Evolutionary conservation across 768 basidiomycete genomes (phyloP).

Genomic region (Podaxis sp.): DNA sequence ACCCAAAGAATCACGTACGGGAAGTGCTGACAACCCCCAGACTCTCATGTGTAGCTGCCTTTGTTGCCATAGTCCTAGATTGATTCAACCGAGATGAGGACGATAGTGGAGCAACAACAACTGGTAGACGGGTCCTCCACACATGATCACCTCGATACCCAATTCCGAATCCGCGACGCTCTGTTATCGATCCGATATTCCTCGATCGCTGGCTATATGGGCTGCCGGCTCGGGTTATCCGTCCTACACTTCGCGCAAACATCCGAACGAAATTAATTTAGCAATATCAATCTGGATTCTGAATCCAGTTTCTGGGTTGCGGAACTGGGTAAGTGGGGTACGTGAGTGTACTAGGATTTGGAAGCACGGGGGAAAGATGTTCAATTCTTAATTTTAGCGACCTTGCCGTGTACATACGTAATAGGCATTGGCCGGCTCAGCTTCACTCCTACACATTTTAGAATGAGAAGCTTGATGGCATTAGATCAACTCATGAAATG

Average conservation of each 20-base stretch:
- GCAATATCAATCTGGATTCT: not conserved
- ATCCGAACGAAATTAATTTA: not conserved
- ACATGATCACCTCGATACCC: not conserved
- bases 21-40: constrained; percentile 36
- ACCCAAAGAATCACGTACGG: constrained; percentile 25
- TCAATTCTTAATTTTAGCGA: not conserved
- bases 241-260: not conserved
- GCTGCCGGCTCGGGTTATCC: constrained; percentile 3
- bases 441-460: not conserved
- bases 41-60: constrained; percentile 32
- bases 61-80: constrained; percentile 26
- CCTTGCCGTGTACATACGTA: not conserved
- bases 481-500: not conserved
- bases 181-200: constrained; percentile 5
- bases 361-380: not conserved
- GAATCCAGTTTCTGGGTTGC: not conserved
- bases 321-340: not conserved
- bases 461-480: not conserved
- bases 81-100: not conserved
- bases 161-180: not conserved
- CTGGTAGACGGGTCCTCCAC: not conserved
- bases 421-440: not conserved
- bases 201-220: not conserved
- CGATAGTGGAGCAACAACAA: constrained; percentile 10
- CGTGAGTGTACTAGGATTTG: not conserved